A percentile compares a stretch with the other conserved stretches of the same genome.
Conservation (phyloP, 1,139 yeast species). For the Zygoascus sp. region DNA sequence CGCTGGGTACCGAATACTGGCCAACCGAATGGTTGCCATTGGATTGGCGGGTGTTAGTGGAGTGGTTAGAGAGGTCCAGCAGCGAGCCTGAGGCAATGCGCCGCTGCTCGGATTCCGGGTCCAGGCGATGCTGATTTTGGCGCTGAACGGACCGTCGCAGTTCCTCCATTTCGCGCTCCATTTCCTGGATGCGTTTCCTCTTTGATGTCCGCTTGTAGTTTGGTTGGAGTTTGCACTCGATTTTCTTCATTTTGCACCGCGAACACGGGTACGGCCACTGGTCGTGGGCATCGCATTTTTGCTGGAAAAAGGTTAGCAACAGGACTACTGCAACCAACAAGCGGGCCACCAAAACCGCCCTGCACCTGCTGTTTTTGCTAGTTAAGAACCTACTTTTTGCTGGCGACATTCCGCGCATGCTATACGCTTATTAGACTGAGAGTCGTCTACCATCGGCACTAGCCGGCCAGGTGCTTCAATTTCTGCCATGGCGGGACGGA, state of each 20-base stretch:
- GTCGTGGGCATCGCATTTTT: constrained; percentile 82
- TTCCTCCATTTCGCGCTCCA: constrained; percentile 73
- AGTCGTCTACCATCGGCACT: constrained; percentile 13
- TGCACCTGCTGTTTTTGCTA: too few species aligned
- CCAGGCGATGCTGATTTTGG: not conserved
- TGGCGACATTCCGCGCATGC: constrained; percentile 97
- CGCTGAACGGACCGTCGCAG: constrained; percentile 38
- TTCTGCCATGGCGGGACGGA: constrained; percentile 3
- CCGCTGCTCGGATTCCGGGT: constrained; percentile 21
- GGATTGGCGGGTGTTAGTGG: too few species aligned
- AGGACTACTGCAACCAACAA: not conserved
- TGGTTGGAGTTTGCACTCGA: constrained; percentile 66
- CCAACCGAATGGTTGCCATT: constrained; percentile 8
- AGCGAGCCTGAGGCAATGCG: constrained; percentile 21
- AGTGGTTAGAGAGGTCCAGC: constrained; percentile 18
- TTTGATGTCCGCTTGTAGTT: constrained; percentile 87
- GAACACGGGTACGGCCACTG: constrained; percentile 77
- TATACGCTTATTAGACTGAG: constrained; percentile 49
- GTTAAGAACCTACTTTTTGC: constrained; percentile 55
- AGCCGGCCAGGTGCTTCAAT: constrained; percentile 5
- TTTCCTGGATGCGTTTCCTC: constrained; percentile 67
- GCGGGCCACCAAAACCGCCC: too few species aligned
- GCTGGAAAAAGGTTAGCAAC: constrained; percentile 21
- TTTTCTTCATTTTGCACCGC: constrained; percentile 65
- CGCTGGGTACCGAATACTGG: constrained; percentile 12